Evolutionary conservation across 371 early-diverging fungal species (phyloP), one percentile per base, ranked within the genome.

Genomic region (Saksenaea oblongispora): DNA sequence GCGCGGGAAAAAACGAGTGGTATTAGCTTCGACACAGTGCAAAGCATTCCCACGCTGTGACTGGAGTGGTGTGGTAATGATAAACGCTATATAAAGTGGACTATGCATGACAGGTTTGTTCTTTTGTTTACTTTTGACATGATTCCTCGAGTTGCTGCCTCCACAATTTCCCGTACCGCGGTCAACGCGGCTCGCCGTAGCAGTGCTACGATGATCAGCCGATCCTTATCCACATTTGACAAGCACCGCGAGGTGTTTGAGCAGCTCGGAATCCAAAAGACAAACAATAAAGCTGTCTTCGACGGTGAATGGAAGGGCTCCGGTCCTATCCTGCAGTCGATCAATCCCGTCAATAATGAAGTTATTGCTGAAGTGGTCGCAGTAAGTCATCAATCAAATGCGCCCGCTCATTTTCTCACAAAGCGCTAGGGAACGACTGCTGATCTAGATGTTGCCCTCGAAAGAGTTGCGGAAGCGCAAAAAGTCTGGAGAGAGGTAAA

Each of bases 251-350:
- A 73, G 53, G 78, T 88, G 55, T 88, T 94, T 72, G 85, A 88
- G 54, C 79, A 81, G 37, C 85, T 94, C 51, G 93, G 86, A 17
- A 76, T 94, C 54, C 54, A 61, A 36, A 83, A 84, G 62, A 86
- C 88, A 24, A 85, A 86, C 61, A 90, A 91, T 72, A 85, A 84
- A 63, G 97, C 96, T 65, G 96, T 96, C 35, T 97, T 85, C 79
- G 85, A 95, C 81, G 97, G 97, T 58, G 75, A 84, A 62, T 96
- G 97, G 97, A 81, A 84, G 57, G 96, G 94, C 39, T 87, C 87
- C 24, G 94, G 95, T 51, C 80, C 80, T 10, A 72, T 93, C 24
- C 82, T 93, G 26, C 86, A 90, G 44, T 88, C 93, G 5, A 71
- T 91, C 62, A 94, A 89, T 75, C 98, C 98, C 24, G 91, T 93